Conservation (phyloP, 2,329 filamentous ascomycete genomes). For the Sarocladium strictum region DNA sequence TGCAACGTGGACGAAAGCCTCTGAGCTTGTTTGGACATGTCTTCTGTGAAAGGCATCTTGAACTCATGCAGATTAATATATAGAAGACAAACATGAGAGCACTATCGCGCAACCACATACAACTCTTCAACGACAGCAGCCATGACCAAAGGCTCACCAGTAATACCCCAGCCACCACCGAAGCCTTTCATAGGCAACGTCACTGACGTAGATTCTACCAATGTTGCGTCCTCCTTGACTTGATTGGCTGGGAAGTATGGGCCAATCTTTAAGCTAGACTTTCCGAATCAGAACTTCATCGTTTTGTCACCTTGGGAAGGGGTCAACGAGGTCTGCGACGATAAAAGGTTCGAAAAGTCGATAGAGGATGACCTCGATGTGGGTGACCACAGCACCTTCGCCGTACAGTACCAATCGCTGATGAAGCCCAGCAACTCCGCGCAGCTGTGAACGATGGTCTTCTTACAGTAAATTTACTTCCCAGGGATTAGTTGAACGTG, state of each 20-base stretch:
- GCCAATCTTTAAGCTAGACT: conserved; percentile 23
- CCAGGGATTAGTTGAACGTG: not conserved
- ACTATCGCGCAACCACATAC: too few species aligned
- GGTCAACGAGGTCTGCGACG: conserved; percentile 58
- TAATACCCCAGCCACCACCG: not conserved
- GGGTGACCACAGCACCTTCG: conserved; percentile 12
- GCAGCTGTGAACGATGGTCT: conserved; percentile 59
- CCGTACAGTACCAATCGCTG: too few species aligned
- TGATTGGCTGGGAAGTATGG: conserved; percentile 57
- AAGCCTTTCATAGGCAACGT: conserved; percentile 58
- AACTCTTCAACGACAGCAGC: too few species aligned
- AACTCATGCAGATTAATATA: too few species aligned
- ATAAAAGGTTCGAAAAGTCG: conserved; percentile 58
- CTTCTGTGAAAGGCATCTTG: too few species aligned
- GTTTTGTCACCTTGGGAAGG: conserved; percentile 50
- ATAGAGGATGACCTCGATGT: conserved; percentile 41
- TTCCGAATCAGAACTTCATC: conserved; percentile 33
- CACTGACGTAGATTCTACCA: conserved; percentile 49
- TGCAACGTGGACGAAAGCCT: too few species aligned
- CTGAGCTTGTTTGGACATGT: too few species aligned
- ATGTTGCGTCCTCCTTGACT: conserved; percentile 46
- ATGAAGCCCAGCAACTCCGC: conserved; percentile 40
- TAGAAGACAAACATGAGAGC: too few species aligned
- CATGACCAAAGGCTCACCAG: not conserved
- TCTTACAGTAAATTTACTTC: conserved; percentile 41